These are phyloP conservation scores for Phlyctochytrium arcticum DNA, from an alignment of 192 early-diverging fungal species.

Conservation along the genomic window DNA sequence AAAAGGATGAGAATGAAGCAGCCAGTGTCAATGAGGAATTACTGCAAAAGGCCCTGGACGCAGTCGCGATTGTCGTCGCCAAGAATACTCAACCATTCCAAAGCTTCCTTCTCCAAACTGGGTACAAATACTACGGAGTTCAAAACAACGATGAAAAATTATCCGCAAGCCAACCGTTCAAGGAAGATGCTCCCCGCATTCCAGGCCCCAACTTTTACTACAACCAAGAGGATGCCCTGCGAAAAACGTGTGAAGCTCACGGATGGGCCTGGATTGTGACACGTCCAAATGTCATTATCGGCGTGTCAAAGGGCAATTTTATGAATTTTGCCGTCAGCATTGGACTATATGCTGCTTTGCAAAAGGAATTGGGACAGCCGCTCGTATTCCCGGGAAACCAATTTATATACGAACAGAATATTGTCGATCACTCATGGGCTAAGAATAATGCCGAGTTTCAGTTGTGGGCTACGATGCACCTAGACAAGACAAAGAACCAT, in stretches of 20 bases:
- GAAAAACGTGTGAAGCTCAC: neutral
- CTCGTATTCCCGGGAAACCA: conserved; percentile 13
- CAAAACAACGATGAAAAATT: conserved; percentile 3
- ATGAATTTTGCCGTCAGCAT: conserved; percentile 14
- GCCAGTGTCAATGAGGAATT: conserved; percentile 1
- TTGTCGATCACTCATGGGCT: conserved; percentile 3
- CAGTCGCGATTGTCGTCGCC: neutral
- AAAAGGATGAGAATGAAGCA: conserved; percentile 2
- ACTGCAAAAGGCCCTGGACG: conserved; percentile 6
- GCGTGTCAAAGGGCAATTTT: conserved; percentile 14
- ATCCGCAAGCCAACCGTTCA: neutral
- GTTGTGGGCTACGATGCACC: neutral
- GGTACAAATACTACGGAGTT: conserved; percentile 16
- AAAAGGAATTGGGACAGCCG: conserved; percentile 6
- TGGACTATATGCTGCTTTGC: conserved; percentile 6
- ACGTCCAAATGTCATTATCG: conserved; percentile 6
- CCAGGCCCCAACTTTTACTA: conserved; percentile 16
- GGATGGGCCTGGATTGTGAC: neutral
- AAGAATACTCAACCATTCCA: neutral
- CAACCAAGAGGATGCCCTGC: conserved; percentile 1
- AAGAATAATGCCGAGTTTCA: conserved; percentile 11
- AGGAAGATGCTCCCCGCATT: conserved; percentile 9
- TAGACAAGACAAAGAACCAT: neutral
- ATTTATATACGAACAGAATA: conserved; percentile 12
- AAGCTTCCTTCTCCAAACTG: conserved; percentile 6